Evolutionary conservation across 1,139 yeast species (phyloP).

Genomic region (Taiozyma sp.): DNA sequence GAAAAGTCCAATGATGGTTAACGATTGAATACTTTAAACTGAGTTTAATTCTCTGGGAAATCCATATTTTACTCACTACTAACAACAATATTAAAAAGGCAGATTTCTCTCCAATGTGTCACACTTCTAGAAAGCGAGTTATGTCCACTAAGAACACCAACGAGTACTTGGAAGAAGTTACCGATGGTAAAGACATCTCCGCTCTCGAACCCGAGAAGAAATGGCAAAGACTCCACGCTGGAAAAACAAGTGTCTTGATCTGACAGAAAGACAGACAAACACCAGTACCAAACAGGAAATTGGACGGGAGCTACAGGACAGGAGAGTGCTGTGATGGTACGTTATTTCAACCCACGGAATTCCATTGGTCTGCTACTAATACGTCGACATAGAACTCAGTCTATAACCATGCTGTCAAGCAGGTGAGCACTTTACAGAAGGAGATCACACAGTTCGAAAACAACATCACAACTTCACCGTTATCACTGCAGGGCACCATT

Average conservation of each 20-base stretch:
- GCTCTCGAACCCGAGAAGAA: not conserved
- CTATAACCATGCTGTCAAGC: slow-evolving; percentile 86
- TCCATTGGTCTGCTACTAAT: not conserved
- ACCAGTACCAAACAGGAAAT: too few species aligned
- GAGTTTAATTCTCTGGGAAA: too few species aligned
- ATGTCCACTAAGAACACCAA: too few species aligned
- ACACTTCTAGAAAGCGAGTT: too few species aligned
- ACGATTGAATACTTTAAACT: too few species aligned
- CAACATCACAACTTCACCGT: slow-evolving; percentile 62
- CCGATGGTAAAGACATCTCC: too few species aligned
- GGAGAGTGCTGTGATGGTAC: not conserved
- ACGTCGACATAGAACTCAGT: slow-evolving; percentile 53
- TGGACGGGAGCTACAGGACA: too few species aligned
- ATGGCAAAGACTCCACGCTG: not conserved
- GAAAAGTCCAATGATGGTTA: too few species aligned
- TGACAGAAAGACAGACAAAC: not conserved
- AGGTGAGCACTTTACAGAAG: slow-evolving; percentile 62
- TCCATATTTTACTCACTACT: too few species aligned
- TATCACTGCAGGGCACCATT: slow-evolving; percentile 77
- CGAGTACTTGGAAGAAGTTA: too few species aligned
- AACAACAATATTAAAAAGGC: too few species aligned
- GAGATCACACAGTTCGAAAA: slow-evolving; percentile 66
- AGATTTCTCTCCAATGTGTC: too few species aligned
- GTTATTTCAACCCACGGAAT: not conserved
- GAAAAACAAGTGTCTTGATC: not conserved